Conservation (phyloP, 768 basidiomycete species). For the Lactifluus piperatus region DNA sequence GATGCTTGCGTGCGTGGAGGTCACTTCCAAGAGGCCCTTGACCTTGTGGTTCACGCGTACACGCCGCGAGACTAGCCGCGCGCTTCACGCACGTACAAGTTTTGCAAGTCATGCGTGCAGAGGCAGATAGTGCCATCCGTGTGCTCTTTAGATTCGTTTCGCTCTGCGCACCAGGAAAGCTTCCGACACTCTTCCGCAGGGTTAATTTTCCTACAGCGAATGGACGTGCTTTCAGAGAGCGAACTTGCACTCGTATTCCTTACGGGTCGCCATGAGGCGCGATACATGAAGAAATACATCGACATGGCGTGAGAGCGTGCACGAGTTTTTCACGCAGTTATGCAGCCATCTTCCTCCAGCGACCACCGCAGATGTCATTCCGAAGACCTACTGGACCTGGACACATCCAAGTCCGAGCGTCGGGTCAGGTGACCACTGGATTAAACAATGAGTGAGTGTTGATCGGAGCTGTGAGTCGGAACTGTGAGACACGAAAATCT, state of each 20-base stretch:
- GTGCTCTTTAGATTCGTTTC: conserved; percentile 63
- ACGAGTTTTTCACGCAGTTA: conserved; percentile 90
- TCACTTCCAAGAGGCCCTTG: conserved; percentile 86
- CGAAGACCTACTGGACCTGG: conserved; percentile 39
- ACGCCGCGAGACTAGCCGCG: conserved; percentile 39
- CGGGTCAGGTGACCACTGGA: too few species aligned
- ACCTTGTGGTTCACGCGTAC: conserved; percentile 75
- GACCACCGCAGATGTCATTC: conserved; percentile 40
- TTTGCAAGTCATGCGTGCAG: conserved; percentile 51
- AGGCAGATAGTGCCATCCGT: too few species aligned
- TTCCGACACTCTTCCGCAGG: conserved; percentile 85
- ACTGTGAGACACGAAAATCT: too few species aligned
- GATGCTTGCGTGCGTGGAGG: conserved; percentile 92
- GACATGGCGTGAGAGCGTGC: conserved; percentile 84
- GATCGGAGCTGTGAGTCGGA: too few species aligned
- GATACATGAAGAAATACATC: conserved; percentile 78
- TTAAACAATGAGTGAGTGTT: too few species aligned
- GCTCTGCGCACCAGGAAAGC: conserved; percentile 77
- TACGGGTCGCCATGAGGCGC: too few species aligned
- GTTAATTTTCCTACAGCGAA: conserved; percentile 78
- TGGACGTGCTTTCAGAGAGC: conserved; percentile 61
- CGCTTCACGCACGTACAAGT: conserved; percentile 38
- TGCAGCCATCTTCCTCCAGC: conserved; percentile 81
- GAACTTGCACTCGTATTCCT: conserved; percentile 84
- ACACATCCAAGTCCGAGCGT: too few species aligned